These are phyloP conservation scores for Cladophialophora bantiana DNA, from an alignment of 2,329 filamentous ascomycete genomes.

Conservation along the genomic window DNA sequence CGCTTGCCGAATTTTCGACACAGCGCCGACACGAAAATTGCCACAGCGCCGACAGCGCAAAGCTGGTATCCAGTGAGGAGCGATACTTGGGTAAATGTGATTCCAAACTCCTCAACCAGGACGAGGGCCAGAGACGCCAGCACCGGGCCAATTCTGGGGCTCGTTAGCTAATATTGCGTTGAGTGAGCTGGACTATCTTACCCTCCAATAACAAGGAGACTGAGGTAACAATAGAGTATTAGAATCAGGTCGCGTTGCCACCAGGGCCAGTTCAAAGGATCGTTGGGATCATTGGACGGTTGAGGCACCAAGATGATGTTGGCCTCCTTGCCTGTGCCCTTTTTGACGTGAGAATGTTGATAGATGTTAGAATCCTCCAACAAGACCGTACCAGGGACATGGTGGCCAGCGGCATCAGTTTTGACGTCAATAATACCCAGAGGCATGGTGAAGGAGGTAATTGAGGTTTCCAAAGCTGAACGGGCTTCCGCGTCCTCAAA, in stretches of 20 bases:
- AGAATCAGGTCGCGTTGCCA: slow-evolving; percentile 11
- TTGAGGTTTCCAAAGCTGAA: no score
- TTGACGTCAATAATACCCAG: no score
- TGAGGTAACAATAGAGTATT: not conserved
- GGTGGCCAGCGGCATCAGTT: no score
- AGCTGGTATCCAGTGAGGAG: slow-evolving; percentile 15
- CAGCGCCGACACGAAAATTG: slow-evolving; percentile 19
- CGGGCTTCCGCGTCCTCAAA: no score
- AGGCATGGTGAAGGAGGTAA: no score
- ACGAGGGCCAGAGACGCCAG: slow-evolving; percentile 47
- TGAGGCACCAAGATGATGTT: slow-evolving; percentile 21
- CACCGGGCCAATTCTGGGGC: slow-evolving; percentile 15
- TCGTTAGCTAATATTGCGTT: no score
- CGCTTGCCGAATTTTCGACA: slow-evolving; percentile 29
- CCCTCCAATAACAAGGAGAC: not conserved
- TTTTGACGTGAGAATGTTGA: slow-evolving; percentile 7
- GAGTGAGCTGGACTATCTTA: not conserved
- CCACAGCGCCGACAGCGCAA: slow-evolving; percentile 14
- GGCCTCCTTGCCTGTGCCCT: slow-evolving; percentile 17
- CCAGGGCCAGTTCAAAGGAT: slow-evolving; percentile 17
- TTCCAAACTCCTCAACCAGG: slow-evolving; percentile 15
- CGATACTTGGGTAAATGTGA: slow-evolving; percentile 21
- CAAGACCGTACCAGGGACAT: no score
- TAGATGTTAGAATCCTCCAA: no score
- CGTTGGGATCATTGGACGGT: slow-evolving; percentile 18